Conservation (phyloP, 192 early-diverging fungal genomes). For the Linnemannia zychae region DNA sequence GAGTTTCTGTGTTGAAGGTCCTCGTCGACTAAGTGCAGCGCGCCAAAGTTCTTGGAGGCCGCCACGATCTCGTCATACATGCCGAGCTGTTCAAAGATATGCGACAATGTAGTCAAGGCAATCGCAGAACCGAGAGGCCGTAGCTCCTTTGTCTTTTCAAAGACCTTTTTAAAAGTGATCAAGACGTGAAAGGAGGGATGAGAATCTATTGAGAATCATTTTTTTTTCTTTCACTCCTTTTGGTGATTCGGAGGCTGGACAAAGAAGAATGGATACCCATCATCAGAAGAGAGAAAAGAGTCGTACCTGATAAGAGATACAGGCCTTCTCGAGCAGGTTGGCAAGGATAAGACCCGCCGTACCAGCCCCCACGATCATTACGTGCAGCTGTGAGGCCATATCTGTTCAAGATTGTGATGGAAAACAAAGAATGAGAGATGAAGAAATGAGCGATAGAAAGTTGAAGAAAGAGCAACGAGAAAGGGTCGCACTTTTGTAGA, state of each 20-base stretch:
- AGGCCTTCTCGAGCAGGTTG: background rate
- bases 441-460: background rate
- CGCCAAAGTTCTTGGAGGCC: constrained; percentile 32
- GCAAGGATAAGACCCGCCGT: background rate
- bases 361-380: background rate
- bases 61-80: constrained; percentile 15
- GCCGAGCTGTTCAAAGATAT: constrained; percentile 37
- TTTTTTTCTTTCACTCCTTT: background rate
- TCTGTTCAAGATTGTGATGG: background rate
- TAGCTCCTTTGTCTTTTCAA: constrained; percentile 37
- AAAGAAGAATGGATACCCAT: background rate
- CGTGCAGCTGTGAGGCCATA: background rate
- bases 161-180: constrained; percentile 16
- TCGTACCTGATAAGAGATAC: background rate
- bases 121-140: constrained; percentile 34
- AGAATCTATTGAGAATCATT: background rate
- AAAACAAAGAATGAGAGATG: background rate
- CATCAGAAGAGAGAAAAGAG: background rate
- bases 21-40: constrained; percentile 20
- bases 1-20: constrained; percentile 10
- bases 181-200: background rate
- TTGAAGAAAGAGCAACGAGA: background rate
- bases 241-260: background rate
- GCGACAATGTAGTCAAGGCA: constrained; percentile 5
- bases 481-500: background rate